These are phyloP conservation scores for Chenopodium berlandieri DNA, from an alignment of 148 eudicot species.

Conservation along the genomic window DNA sequence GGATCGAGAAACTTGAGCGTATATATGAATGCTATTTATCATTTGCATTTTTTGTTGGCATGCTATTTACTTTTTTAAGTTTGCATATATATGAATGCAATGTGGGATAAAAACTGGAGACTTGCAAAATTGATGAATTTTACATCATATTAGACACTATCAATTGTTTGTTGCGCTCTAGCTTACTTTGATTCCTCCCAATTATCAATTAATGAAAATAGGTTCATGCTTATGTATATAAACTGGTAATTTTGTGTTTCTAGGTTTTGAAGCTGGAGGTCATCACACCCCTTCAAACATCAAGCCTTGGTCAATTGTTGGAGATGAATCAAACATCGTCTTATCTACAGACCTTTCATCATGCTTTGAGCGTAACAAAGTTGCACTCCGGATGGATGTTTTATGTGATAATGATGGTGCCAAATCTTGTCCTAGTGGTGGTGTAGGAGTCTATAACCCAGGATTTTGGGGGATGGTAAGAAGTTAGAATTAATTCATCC, in stretches of 20 bases:
- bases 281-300: conserved; percentile 65
- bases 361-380: conserved; percentile 81
- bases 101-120: not conserved
- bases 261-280: conserved; percentile 95
- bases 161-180: not conserved
- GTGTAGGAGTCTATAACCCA: conserved; percentile 92
- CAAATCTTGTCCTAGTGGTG: conserved; percentile 67
- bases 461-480: conserved; percentile 99
- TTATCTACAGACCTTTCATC: conserved; percentile 85
- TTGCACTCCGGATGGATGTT: conserved; percentile 85
- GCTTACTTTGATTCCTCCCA: not conserved
- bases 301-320: conserved; percentile 81
- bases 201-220: not conserved
- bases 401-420: conserved; percentile 57
- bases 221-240: not conserved
- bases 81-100: not conserved
- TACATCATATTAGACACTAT: not conserved
- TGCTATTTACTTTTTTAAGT: not conserved
- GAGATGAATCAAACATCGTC: conserved; percentile 52
- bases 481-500: not conserved
- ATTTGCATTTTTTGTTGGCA: not conserved
- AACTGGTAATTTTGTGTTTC: conserved; percentile 18
- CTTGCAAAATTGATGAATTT: not conserved
- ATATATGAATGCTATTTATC: not conserved
- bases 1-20: not conserved